Base-by-base conservation (phyloP, 495 filamentous ascomycete species). In the Aspergillus nanangensis region DNA sequence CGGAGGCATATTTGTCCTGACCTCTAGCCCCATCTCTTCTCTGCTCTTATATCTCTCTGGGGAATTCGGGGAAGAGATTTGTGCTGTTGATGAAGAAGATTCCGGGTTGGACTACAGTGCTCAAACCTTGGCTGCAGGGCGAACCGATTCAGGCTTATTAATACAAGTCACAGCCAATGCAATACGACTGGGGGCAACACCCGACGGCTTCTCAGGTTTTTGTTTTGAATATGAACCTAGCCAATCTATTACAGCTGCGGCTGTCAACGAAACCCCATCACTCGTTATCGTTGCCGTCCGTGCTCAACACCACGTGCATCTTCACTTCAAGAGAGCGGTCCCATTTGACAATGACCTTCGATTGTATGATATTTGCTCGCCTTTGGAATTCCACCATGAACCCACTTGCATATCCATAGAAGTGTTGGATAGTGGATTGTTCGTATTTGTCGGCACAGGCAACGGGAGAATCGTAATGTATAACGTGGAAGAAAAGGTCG, bases 141-240 rank as follows among this genome's bases (percentile, higher is more conserved):
- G 57, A 31, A 68, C 72, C 19, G 33, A 56, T 44, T 42, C 52
- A 25, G 62, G 67, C 39, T 55, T 51, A 20, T 48, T 80, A 14
- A 60, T 85, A 8, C 84, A 87, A 51, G 58, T 86, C 15, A 84
- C 83, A 3, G 58, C 67, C n/a, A 59, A 59, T 15, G 70, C 62
- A 23, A 67, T 78, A 4, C 67, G 71, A 9, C 44, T 79, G 13
- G 64, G 63, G 20, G 45, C 54, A 8, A 55, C 55, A 17, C 38
- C 42, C 14, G 56, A 58, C 15, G n/a, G 48, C 2, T 25, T 39
- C 18, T 41, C 44, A n/a, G 60, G 51, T 41, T 50, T 41, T 35
- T 46, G 29, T 9, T 44, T 57, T 23, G 42, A 54, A 9, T 56
- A 63, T 40, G 41, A 39, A 4, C 33, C 45, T 4, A 39, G 43